A percentile compares a stretch with the other conserved stretches of the same genome.
Conservation (phyloP, 1,139 yeast species). For the Yamadazyma friedrichii region DNA sequence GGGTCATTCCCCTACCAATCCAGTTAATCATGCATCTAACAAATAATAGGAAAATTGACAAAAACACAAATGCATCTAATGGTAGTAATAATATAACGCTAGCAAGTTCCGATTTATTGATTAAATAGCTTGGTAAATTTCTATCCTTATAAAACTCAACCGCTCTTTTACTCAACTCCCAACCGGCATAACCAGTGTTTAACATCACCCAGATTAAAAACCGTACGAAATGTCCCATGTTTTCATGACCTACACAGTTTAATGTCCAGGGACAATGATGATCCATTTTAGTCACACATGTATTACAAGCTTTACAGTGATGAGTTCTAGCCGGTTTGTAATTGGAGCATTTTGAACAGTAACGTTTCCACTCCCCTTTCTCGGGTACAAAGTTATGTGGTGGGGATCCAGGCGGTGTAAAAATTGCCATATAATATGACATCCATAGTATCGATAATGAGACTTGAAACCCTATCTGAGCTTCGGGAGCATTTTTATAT, state of each 20-base stretch:
- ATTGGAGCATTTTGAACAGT: slow-evolving; percentile 65
- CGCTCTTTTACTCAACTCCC: slow-evolving; percentile 43
- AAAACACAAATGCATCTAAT: slow-evolving; percentile 54
- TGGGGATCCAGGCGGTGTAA: slow-evolving; percentile 67
- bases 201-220: slow-evolving; percentile 68
- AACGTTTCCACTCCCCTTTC: slow-evolving; percentile 31
- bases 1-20: slow-evolving; percentile 72
- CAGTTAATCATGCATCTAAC: slow-evolving; percentile 61
- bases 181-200: slow-evolving; percentile 51
- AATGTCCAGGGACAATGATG: slow-evolving; percentile 99
- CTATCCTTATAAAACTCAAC: slow-evolving; percentile 50
- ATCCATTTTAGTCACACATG: slow-evolving; percentile 76
- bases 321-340: slow-evolving; percentile 96
- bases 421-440: slow-evolving; percentile 57
- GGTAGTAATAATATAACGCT: slow-evolving; percentile 59
- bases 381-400: slow-evolving; percentile 25
- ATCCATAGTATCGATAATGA: slow-evolving; percentile 65
- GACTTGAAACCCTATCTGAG: slow-evolving; percentile 51
- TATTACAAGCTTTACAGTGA: slow-evolving; percentile 74
- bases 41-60: slow-evolving; percentile 58
- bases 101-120: slow-evolving; percentile 52
- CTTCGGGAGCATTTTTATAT: slow-evolving; percentile 32
- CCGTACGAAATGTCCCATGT: slow-evolving; percentile 80
- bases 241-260: slow-evolving; percentile 77
- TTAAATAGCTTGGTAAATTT: slow-evolving; percentile 57